Evolutionary conservation across 768 basidiomycete species (phyloP).

Genomic region (Hericium rajendrae): DNA sequence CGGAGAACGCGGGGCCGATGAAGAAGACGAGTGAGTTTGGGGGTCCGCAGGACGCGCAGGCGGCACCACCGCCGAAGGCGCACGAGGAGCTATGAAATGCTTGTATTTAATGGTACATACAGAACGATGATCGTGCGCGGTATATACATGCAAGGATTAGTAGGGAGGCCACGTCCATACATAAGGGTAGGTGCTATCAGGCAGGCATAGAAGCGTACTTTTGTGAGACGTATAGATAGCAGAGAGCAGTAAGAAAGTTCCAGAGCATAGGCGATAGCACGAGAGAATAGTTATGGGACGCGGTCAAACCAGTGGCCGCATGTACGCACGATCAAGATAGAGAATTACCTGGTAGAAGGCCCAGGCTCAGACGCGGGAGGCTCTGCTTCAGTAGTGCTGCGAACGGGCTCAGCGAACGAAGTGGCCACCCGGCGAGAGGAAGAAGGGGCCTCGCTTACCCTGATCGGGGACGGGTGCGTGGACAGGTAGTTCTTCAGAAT

Average conservation of each 20-base stretch:
- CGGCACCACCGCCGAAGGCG: neutral
- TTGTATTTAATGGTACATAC: neutral
- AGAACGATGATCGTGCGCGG: neutral
- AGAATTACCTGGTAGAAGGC: neutral
- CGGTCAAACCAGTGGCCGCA: neutral
- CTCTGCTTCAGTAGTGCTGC: constrained; percentile 4
- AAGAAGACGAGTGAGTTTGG: neutral
- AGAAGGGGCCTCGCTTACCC: constrained; percentile 25
- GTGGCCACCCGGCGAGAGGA: neutral
- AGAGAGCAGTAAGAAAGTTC: neutral
- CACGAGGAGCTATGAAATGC: constrained; percentile 12
- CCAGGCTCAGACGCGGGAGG: constrained; percentile 1
- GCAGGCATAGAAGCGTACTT: neutral
- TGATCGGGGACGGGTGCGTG: constrained; percentile 47
- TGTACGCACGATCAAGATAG: neutral
- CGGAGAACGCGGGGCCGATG: constrained; percentile 16
- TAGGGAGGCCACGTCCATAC: neutral
- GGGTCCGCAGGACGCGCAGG: neutral
- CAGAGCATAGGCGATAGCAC: neutral
- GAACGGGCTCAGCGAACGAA: constrained; percentile 3
- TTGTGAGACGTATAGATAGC: neutral
- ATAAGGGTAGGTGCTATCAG: neutral
- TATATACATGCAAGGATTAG: constrained; percentile 1
- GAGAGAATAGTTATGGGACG: neutral
- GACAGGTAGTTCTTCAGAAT: constrained; percentile 72